Base-by-base conservation (phyloP, 805 yeast genomes). In the Candida rishiriensis region DNA sequence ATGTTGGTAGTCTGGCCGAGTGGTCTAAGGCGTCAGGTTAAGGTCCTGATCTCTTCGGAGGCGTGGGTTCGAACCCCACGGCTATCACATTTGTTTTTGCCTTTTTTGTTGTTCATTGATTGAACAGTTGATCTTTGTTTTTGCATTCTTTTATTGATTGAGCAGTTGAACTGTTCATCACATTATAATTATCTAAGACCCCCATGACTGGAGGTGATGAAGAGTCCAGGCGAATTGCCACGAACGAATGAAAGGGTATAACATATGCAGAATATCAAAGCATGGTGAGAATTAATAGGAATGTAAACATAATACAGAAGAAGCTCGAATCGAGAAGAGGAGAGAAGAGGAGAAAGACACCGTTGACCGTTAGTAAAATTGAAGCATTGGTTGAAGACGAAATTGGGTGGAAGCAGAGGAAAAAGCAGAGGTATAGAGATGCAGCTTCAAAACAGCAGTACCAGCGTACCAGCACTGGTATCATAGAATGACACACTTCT, bases 51-150 rank as follows among this genome's bases (percentile, higher is more conserved):
- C 85, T 80, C 85, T 80, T 69, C 84, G 84, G 85, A 78, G 85
- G 85, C 86, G 85, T 76, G 86, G 82, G 86, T 81, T 81, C 86
- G 85, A 81, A 81, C 79, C 86, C 82, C 86, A 77, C 84, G 80
- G 81, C 78, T 79, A 79, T 81, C 86, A 81, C 52, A 60, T 63
- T 64, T 60, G 5, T 68, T 52, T 50, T 48, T 28, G 18, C 14
- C 34, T 29, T n/a, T 21, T 14, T 15, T 10, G 17, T n/a, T 6
- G 66, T 63, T n/a, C n/a, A n/a, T n/a, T n/a, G n/a, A n/a, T n/a
- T n/a, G n/a, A 64, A 58, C 26, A 34, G 12, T 26, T 13, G 16
- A 34, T n/a, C 14, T 15, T 33, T 15, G 35, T 33, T n/a, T n/a
- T n/a, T n/a, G n/a, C n/a, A n/a, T n/a, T n/a, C n/a, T n/a, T n/a